Conservation (phyloP, 441 rosid species). For the Jatropha multifida region DNA sequence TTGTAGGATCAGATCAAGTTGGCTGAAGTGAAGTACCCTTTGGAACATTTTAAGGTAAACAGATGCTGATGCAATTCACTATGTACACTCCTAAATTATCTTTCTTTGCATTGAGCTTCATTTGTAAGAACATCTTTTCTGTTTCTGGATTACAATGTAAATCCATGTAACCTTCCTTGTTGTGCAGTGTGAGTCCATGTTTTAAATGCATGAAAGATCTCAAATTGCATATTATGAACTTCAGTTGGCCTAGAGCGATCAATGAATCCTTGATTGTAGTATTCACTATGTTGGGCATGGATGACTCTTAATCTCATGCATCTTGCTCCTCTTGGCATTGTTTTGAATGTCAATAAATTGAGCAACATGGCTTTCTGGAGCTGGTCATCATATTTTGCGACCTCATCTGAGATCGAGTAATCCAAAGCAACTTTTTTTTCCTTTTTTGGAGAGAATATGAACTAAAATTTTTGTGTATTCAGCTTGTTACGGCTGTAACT, state of each 20-base stretch:
- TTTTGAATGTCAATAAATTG: background rate
- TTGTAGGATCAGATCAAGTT: conserved; percentile 90
- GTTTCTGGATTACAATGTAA: background rate
- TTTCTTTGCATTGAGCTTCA: background rate
- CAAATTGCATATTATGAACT: background rate
- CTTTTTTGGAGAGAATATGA: no score
- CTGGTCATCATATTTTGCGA: background rate
- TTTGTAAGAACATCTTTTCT: background rate
- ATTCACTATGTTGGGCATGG: background rate
- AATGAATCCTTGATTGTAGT: background rate
- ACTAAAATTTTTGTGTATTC: background rate
- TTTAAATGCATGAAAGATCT: background rate
- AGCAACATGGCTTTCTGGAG: background rate
- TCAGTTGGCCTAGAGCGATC: background rate
- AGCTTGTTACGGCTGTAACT: background rate
- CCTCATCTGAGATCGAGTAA: background rate
- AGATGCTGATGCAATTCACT: conserved; percentile 8
- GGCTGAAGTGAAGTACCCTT: conserved; percentile 84
- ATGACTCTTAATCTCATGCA: background rate
- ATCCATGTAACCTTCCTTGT: background rate
- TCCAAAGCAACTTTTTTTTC: background rate
- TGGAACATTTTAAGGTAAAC: conserved; percentile 84
- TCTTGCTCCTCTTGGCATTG: background rate
- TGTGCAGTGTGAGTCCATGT: background rate
- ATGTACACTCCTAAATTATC: background rate